A percentile compares a stretch with the other conserved stretches of the same genome.
Evolutionary conservation across 1,284 basidiomycete species (phyloP).

Genomic region (Ustilago shanxiensis): DNA sequence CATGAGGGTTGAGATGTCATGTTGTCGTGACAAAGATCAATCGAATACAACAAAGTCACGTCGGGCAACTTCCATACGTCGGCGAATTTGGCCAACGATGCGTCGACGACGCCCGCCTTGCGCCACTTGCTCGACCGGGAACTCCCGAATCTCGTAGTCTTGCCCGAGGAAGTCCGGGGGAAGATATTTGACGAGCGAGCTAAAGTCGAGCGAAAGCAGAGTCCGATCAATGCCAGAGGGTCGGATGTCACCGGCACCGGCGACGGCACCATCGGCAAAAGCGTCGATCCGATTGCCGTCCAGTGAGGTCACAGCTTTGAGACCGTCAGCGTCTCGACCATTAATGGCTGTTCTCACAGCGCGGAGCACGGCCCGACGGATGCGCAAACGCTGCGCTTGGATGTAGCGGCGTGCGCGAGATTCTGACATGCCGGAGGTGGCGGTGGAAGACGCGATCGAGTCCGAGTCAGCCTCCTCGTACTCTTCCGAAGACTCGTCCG

Average conservation of each 20-base stretch:
- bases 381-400: slow-evolving; percentile 55
- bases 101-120: slow-evolving; percentile 57
- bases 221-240: slow-evolving; percentile 39
- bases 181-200: slow-evolving; percentile 56
- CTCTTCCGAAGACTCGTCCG: slow-evolving; percentile 44
- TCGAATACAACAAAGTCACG: slow-evolving; percentile 66
- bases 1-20: neutral
- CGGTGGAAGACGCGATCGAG: slow-evolving; percentile 22
- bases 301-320: slow-evolving; percentile 41
- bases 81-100: slow-evolving; percentile 60
- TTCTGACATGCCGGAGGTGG: slow-evolving; percentile 32
- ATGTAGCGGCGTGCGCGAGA: slow-evolving; percentile 46
- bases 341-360: slow-evolving; percentile 63
- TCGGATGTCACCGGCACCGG: slow-evolving; percentile 25
- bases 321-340: slow-evolving; percentile 58
- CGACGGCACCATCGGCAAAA: slow-evolving; percentile 40
- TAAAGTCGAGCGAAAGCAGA: slow-evolving; percentile 55
- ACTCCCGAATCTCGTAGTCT: slow-evolving; percentile 62
- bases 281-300: slow-evolving; percentile 42
- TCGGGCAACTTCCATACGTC: slow-evolving; percentile 64
- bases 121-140: slow-evolving; percentile 62
- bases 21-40: neutral
- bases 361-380: slow-evolving; percentile 58
- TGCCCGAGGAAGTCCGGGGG: slow-evolving; percentile 62
- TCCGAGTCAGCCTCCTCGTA: slow-evolving; percentile 40